Evolutionary conservation across 2,329 filamentous ascomycete species (phyloP).

Genomic region (Simplicillium sp.): DNA sequence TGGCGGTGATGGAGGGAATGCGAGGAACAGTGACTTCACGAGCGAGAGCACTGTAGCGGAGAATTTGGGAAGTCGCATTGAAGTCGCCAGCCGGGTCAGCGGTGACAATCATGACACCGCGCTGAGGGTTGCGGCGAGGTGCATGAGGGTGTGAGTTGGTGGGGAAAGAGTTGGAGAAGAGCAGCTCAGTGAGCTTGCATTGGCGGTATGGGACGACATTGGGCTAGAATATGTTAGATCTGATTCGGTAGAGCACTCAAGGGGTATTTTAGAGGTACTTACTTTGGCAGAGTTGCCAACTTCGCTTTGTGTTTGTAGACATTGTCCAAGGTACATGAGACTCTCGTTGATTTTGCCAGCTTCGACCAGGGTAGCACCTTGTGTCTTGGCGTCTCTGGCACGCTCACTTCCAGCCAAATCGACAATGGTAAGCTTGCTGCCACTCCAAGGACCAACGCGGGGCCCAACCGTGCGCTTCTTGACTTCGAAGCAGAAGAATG

Average conservation of each 20-base stretch:
- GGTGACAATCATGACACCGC: constrained; percentile 91
- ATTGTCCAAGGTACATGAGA: constrained; percentile 96
- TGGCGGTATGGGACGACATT: constrained; percentile 71
- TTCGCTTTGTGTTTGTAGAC: constrained; percentile 89
- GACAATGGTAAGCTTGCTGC: constrained; percentile 76
- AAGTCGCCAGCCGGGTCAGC: constrained; percentile 90
- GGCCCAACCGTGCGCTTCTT: constrained; percentile 59
- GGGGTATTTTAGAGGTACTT: constrained; percentile 11
- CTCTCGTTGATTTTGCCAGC: constrained; percentile 98
- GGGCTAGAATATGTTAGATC: constrained; percentile 35
- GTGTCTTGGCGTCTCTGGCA: constrained; percentile 86
- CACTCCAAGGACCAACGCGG: constrained; percentile 54
- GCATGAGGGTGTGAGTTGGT: constrained; percentile 34
- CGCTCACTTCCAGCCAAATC: constrained; percentile 91
- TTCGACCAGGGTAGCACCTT: constrained; percentile 84
- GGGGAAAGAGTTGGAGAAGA: constrained; percentile 83
- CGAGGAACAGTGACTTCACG: constrained; percentile 88
- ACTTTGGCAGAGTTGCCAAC: constrained; percentile 66
- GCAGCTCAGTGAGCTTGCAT: constrained; percentile 75
- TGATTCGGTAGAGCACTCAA: constrained; percentile 4
- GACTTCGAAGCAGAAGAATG: constrained; percentile 91
- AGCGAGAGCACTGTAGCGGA: constrained; percentile 87
- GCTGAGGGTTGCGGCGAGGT: constrained; percentile 61
- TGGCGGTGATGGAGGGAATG: constrained; percentile 71
- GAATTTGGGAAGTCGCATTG: constrained; percentile 92